These are phyloP conservation scores for Pestalotiopsis sp. DNA, from an alignment of 2,329 filamentous ascomycete genomes.

Conservation along the genomic window DNA sequence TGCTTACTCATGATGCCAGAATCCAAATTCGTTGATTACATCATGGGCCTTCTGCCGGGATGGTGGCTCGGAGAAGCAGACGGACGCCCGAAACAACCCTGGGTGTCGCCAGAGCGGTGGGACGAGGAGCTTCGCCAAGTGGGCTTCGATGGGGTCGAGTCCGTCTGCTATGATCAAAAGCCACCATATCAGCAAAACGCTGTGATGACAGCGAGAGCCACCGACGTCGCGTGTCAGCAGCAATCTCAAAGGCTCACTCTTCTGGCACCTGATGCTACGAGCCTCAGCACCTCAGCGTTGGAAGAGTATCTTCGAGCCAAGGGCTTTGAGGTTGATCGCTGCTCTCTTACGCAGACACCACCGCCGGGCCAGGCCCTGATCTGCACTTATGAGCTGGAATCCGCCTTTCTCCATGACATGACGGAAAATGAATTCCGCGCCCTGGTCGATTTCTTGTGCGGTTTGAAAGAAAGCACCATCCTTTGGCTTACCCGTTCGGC, in stretches of 20 bases:
- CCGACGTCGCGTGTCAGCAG: not conserved
- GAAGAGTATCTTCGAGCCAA: not conserved
- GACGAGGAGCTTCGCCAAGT: not conserved
- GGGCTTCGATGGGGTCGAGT: slow-evolving; percentile 10
- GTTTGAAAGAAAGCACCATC: not conserved
- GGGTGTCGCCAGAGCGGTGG: slow-evolving; percentile 9
- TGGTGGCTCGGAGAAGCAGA: slow-evolving; percentile 15
- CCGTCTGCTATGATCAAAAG: not conserved
- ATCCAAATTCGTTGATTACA: not conserved
- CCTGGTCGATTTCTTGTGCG: not conserved
- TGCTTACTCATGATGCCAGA: not conserved
- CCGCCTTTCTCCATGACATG: not conserved
- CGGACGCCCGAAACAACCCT: not conserved
- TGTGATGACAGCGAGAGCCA: not conserved
- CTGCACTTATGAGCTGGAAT: not conserved
- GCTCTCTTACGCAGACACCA: not conserved
- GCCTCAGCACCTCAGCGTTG: not conserved
- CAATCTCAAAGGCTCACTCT: not conserved
- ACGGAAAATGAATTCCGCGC: not conserved
- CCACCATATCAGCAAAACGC: not conserved
- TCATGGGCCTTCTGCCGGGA: slow-evolving; percentile 5
- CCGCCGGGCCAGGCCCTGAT: not conserved
- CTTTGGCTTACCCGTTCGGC: not conserved
- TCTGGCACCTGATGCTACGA: not conserved
- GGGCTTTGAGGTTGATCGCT: not conserved